Evolutionary conservation across 495 filamentous ascomycete species (phyloP), one percentile per base, ranked within the genome.

Genomic region (Melanomma pulvis-pyrius): DNA sequence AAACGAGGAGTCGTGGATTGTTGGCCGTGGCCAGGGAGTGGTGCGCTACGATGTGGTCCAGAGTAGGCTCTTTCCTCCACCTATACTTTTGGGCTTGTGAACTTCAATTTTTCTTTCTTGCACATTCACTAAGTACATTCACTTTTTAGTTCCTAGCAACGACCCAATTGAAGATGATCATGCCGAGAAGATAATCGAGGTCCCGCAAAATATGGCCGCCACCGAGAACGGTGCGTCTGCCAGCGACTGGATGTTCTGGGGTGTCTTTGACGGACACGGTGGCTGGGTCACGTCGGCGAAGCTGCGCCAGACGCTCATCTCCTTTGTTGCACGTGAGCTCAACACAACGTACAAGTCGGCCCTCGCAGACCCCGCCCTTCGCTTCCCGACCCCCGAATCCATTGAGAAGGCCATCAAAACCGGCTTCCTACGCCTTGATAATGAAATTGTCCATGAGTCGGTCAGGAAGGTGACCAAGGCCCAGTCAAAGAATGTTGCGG

Each of bases 221-320:
- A 76, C 81, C 29, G 74, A 79, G 32, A 80, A 82, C 65, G 83
- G 82, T 32, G 76, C 79, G 5, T 56, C 80, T n/a, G 86, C 79
- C 48, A 92, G 84, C 63, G 94, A 99, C 74, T 99, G 94, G 94
- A 98, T 97, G 92, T 99, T 99, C 75, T 99, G 96, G 96, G 93
- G 92, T 41, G 92, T 99, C 13, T 99, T 96, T 78, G 94, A 99
- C 74, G 94, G 94, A 0, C 94, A 98, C 77, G 93, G 91, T 28
- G 94, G 94, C 70, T 98, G 94, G 94, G 96, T 94, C 6, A 99
- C 94, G 19, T 97, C 93, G 50, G 96, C 96, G 21, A 99, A 97
- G 72, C 81, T 99, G 46, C 89, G 94, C 17, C 92, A 98, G 75
- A 87, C 90, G 13, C 84, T 99, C 24, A 96, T 97, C 63, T 91